Conservation (phyloP, 169 alveolate species). For the Cryptosporidium ryanae region DNA sequence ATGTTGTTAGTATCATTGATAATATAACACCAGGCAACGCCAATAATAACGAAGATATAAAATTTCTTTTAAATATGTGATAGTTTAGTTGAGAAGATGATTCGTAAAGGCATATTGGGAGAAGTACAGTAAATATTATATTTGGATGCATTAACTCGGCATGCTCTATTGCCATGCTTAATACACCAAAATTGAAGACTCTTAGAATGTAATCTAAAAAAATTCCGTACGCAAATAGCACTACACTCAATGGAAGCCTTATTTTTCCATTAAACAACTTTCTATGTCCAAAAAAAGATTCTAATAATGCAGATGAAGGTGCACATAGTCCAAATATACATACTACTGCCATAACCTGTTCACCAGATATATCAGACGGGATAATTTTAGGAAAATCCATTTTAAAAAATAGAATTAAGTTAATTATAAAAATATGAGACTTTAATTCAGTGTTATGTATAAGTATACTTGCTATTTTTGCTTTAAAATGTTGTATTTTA, state of each 20-base stretch:
- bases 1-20: slow-evolving; percentile 76
- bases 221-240: slow-evolving; percentile 63
- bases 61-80: slow-evolving; percentile 69
- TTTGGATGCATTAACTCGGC: slow-evolving; percentile 74
- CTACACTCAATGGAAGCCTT: slow-evolving; percentile 59
- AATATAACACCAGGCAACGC: slow-evolving; percentile 75
- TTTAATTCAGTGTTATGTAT: too few relatives aligned
- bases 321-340: slow-evolving; percentile 72
- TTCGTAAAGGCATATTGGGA: slow-evolving; percentile 75
- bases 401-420: not conserved
- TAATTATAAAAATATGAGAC: not conserved
- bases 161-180: slow-evolving; percentile 52
- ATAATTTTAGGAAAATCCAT: slow-evolving; percentile 22
- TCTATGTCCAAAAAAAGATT: slow-evolving; percentile 64
- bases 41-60: slow-evolving; percentile 39
- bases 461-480: too few relatives aligned
- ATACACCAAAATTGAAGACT: slow-evolving; percentile 41
- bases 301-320: slow-evolving; percentile 67
- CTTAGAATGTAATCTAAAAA: slow-evolving; percentile 49
- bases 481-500: too few relatives aligned
- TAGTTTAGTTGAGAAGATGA: slow-evolving; percentile 73
- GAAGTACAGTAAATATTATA: slow-evolving; percentile 53
- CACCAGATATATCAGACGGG: slow-evolving; percentile 70
- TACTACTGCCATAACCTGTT: slow-evolving; percentile 64
- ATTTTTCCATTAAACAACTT: slow-evolving; percentile 54